Percentiles rank a stretch among this genome's conserved stretches.
These are phyloP conservation scores for Saccharum officinarum DNA, from an alignment of 176 grass and related monocot species.

Conservation along the genomic window DNA sequence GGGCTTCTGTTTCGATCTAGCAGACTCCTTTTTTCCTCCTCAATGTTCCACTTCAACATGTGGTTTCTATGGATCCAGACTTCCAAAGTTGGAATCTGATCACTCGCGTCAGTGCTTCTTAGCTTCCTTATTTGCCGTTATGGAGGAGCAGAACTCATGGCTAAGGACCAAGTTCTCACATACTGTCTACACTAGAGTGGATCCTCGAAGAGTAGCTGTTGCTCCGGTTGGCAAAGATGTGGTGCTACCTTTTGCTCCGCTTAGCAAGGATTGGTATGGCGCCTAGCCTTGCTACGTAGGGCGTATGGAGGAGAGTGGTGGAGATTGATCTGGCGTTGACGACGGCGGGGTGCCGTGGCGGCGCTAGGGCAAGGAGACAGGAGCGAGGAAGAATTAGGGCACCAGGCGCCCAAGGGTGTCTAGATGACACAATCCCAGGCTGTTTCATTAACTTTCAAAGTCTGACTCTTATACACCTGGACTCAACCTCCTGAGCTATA, in stretches of 20 bases:
- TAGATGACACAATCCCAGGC: too few species aligned
- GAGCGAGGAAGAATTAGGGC: too few species aligned
- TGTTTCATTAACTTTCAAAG: too few species aligned
- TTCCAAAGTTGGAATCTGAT: conserved; percentile 49
- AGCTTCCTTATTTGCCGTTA: conserved; percentile 3
- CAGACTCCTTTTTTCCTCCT: conserved; percentile 8
- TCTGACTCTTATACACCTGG: too few species aligned
- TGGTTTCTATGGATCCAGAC: conserved; percentile 31
- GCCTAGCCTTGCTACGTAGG: too few species aligned
- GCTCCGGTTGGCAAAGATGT: conserved; percentile 31
- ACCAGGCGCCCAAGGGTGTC: too few species aligned
- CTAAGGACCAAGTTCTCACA: conserved; percentile 60
- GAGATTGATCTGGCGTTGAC: too few species aligned
- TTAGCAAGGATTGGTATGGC: conserved; percentile 37
- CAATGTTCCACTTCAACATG: conserved; percentile 40
- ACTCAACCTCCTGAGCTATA: too few species aligned
- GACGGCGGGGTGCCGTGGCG: too few species aligned
- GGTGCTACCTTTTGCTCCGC: conserved; percentile 11
- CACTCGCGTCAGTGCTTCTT: not conserved
- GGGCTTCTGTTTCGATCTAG: not conserved
- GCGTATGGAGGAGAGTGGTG: too few species aligned
- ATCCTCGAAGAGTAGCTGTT: not conserved
- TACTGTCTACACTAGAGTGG: conserved; percentile 40
- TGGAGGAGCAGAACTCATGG: conserved; percentile 64
- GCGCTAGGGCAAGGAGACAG: too few species aligned